A percentile compares a stretch with the other conserved stretches of the same genome.
Conservation (phyloP, 495 filamentous ascomycete species). For the Daldinia concentrica region DNA sequence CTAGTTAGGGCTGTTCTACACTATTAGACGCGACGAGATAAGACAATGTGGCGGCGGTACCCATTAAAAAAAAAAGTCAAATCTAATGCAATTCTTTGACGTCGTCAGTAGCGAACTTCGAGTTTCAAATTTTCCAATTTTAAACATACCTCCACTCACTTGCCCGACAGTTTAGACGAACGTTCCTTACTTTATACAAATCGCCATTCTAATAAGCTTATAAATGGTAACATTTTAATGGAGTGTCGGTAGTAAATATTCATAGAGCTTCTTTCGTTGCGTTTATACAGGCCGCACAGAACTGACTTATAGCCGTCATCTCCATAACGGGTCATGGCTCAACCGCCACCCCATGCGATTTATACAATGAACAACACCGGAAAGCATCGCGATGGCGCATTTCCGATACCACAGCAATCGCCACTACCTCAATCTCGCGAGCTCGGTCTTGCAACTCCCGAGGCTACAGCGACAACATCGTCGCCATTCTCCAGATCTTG, state of each 20-base stretch:
- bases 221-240: constrained; percentile 15
- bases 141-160: constrained; percentile 2
- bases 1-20: constrained; percentile 5
- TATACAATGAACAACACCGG: constrained; percentile 36
- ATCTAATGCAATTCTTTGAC: constrained; percentile 18
- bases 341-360: constrained; percentile 34
- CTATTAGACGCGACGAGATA: constrained; percentile 26
- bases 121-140: constrained; percentile 10
- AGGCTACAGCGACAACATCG: constrained; percentile 48
- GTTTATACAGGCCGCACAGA: not conserved
- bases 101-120: constrained; percentile 5
- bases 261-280: not conserved
- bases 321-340: constrained; percentile 27
- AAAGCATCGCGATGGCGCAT: constrained; percentile 21
- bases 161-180: not conserved
- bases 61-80: constrained; percentile 43
- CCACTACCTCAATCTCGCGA: constrained; percentile 68
- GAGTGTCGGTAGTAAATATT: constrained; percentile 24
- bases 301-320: constrained; percentile 4
- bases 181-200: not conserved
- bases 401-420: constrained; percentile 31
- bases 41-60: constrained; percentile 32
- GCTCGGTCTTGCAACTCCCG: constrained; percentile 65
- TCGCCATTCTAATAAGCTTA: not conserved
- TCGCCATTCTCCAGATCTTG: constrained; percentile 77